Base-by-base conservation (phyloP, 108 stramenopile genomes). In the Cyclostephanos invisitatus region DNA sequence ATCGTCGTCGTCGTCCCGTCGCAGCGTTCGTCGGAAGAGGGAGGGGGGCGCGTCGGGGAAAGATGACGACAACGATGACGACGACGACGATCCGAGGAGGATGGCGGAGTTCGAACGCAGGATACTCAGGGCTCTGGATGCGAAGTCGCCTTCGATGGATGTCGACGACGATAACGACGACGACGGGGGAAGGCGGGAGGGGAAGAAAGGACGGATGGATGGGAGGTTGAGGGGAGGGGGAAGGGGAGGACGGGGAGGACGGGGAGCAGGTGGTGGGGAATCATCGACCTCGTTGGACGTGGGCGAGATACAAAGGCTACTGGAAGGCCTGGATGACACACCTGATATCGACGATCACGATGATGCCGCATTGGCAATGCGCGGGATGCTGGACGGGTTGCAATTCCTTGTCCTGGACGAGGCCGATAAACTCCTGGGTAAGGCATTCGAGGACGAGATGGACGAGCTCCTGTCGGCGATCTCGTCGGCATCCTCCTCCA, bases 331-430 rank as follows among this genome's bases (percentile, higher is more conserved):
- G 40, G 40, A 40, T 11, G 11, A 11, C 40, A 11, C 10, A 3
- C 11, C 40, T 0, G 64, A 83, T 20, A 35, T 88, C 24, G 77
- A 87, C 66, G 56, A 74, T 17, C 72, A 77, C 20, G 83, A 84
- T 53, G 84, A 84, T 72, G 84, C 86, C 48, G 89, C 86, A 9
- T 57, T 85, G 55, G 47, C 78, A 5, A 51, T 87, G 64, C 67
- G 82, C 37, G 86, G 87, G 38, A 51, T 91, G 55, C 55, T 98
- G 28, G 40, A 51, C 18, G 61, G 76, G 9, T 67, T 88, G 64
- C 40, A 77, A 35, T 96, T 85, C 63, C 66, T 99, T 22, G 96
- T 98, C n/a, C 72, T 99, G 54, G 98, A 99, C 67, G 98, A 99
- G 75, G 97, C 98, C 4, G 98, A 99, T 78, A 79, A 95, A 7